Evolutionary conservation across 148 eudicot species (phyloP).

Genomic region (Diospyros lotus): DNA sequence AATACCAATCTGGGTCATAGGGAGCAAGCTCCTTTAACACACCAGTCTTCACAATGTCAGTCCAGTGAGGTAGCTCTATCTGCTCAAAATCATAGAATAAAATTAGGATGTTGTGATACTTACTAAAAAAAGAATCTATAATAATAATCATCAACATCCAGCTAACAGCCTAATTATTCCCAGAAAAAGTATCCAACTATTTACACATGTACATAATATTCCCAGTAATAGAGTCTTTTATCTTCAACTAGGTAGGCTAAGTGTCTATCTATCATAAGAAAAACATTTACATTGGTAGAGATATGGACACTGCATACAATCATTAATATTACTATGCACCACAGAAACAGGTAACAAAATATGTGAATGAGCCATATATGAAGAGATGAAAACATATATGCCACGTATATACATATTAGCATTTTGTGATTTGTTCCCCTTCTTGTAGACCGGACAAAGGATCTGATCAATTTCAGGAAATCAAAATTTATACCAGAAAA

Average conservation of each 20-base stretch:
- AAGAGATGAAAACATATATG: too few species aligned
- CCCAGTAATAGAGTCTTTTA: background rate
- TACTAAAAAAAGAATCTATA: too few species aligned
- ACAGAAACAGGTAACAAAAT: background rate
- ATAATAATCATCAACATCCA: too few species aligned
- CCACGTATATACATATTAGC: background rate
- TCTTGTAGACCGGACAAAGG: too few species aligned
- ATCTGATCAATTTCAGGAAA: too few species aligned
- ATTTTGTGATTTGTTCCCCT: too few species aligned
- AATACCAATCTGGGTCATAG: conserved; percentile 6
- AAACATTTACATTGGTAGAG: background rate
- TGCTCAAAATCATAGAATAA: conserved; percentile 1
- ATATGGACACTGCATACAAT: background rate
- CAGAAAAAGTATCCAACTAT: background rate
- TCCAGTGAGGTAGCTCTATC: conserved; percentile 50
- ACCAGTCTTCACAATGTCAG: conserved; percentile 41
- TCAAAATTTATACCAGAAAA: too few species aligned
- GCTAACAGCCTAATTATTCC: too few species aligned
- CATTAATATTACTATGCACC: background rate
- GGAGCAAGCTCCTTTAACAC: conserved; percentile 13
- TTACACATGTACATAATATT: background rate
- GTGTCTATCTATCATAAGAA: too few species aligned
- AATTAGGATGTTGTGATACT: background rate
- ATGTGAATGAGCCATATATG: background rate
- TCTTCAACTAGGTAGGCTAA: background rate